Evolutionary conservation across 2,329 filamentous ascomycete genomes (phyloP).

Genomic region (Talaromyces sp.): DNA sequence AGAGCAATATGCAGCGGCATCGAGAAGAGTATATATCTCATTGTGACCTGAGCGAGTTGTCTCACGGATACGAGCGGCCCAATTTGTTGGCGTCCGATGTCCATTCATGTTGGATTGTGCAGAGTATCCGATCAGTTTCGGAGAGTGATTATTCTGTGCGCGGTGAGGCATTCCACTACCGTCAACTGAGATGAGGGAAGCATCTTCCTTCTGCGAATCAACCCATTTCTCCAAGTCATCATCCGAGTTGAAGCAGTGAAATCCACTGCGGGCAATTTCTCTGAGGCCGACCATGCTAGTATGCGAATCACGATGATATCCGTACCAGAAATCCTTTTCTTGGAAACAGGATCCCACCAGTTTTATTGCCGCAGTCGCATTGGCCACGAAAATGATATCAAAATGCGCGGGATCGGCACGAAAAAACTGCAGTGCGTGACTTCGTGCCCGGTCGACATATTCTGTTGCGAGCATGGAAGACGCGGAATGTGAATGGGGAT

Average conservation of each 20-base stretch:
- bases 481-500: constrained; percentile 80
- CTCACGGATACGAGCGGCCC: constrained; percentile 52
- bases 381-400: constrained; percentile 85
- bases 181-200: constrained; percentile 21
- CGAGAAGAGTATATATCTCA: constrained; percentile 64
- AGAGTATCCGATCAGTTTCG: constrained; percentile 68
- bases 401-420: constrained; percentile 75
- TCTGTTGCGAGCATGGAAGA: constrained; percentile 73
- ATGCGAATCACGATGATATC: constrained; percentile 78
- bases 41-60: constrained; percentile 18
- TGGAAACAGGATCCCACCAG: constrained; percentile 74
- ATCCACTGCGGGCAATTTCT: constrained; percentile 60
- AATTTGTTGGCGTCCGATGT: constrained; percentile 64
- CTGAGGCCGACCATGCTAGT: constrained; percentile 81
- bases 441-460: constrained; percentile 68
- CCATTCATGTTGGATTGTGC: constrained; percentile 94
- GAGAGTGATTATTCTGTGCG: constrained; percentile 13
- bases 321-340: constrained; percentile 64
- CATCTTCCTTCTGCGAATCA: not conserved
- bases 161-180: constrained; percentile 9
- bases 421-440: constrained; percentile 69
- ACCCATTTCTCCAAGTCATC: constrained; percentile 63
- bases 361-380: constrained; percentile 87
- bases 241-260: constrained; percentile 60
- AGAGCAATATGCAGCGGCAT: constrained; percentile 75